Conservation (phyloP, 1,284 basidiomycete genomes). For the Chondrostereum purpureum region DNA sequence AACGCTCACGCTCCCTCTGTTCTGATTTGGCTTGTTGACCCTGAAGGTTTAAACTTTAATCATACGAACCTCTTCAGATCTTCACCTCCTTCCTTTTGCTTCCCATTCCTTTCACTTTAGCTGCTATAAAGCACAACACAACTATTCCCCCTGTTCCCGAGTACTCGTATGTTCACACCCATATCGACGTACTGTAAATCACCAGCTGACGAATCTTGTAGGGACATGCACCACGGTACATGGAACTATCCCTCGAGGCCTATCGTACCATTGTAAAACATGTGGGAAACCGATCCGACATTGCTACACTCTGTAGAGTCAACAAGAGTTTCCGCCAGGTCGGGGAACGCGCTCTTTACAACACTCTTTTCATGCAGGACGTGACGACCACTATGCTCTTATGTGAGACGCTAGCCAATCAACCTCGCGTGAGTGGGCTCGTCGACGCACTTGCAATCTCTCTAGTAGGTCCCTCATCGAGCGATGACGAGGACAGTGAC, state of each 20-base stretch:
- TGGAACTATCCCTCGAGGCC: slow-evolving; percentile 53
- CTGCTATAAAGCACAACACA: not conserved
- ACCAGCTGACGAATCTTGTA: slow-evolving; percentile 5
- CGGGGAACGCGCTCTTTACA: slow-evolving; percentile 54
- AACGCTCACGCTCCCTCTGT: not conserved
- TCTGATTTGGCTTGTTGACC: not conserved
- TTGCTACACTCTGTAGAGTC: slow-evolving; percentile 49
- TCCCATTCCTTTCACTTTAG: not conserved
- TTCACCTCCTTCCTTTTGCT: not conserved
- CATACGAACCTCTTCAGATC: not conserved
- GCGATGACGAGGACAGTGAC: slow-evolving; percentile 15
- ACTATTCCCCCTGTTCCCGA: not conserved
- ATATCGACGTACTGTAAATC: not conserved
- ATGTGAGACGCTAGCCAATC: slow-evolving; percentile 39
- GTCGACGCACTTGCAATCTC: slow-evolving; percentile 50
- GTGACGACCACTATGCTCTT: slow-evolving; percentile 30
- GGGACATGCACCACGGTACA: slow-evolving; percentile 34
- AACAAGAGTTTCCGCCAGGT: slow-evolving; percentile 45
- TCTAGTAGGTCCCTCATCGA: slow-evolving; percentile 18
- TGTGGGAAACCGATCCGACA: slow-evolving; percentile 43
- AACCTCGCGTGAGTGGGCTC: slow-evolving; percentile 38
- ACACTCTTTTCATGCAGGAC: slow-evolving; percentile 42
- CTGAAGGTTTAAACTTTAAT: not conserved
- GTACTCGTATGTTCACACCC: not conserved
- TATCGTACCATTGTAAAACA: slow-evolving; percentile 48